These are phyloP conservation scores for Coemansia sp. DNA, from an alignment of 192 early-diverging fungal species.

Conservation along the genomic window DNA sequence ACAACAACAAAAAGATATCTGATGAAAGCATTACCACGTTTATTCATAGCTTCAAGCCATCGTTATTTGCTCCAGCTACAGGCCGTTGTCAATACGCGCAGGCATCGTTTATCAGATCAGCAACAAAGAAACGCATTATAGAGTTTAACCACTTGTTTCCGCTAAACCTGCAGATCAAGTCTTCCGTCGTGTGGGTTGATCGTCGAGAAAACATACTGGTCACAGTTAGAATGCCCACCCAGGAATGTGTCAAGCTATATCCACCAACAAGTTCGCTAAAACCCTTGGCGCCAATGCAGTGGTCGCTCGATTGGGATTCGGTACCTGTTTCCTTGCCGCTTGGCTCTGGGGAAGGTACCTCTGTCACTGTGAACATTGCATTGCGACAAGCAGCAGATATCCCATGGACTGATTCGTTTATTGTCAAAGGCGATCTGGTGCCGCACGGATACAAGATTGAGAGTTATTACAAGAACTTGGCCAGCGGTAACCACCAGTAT, in stretches of 20 bases:
- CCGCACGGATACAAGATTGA: conserved; percentile 15
- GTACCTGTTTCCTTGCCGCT: conserved; percentile 35
- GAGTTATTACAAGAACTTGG: conserved; percentile 18
- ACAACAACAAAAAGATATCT: background rate
- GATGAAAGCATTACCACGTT: background rate
- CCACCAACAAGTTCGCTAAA: conserved; percentile 13
- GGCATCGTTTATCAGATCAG: conserved; percentile 5
- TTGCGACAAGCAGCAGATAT: conserved; percentile 14
- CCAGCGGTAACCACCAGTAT: background rate
- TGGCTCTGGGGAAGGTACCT: conserved; percentile 39
- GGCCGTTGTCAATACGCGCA: conserved; percentile 27
- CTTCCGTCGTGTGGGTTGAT: conserved; percentile 22
- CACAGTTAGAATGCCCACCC: conserved; percentile 27
- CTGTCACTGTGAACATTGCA: conserved; percentile 17
- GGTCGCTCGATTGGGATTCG: conserved; percentile 30
- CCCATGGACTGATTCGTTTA: conserved; percentile 40
- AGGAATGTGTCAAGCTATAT: conserved; percentile 1
- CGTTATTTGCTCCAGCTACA: conserved; percentile 13
- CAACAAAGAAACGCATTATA: background rate
- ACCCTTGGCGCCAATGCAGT: conserved; percentile 26
- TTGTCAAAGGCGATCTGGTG: conserved; percentile 10
- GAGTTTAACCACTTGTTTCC: conserved; percentile 52
- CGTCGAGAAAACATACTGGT: conserved; percentile 20
- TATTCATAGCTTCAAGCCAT: conserved; percentile 19
- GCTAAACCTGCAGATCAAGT: conserved; percentile 17